A percentile compares a stretch with the other conserved stretches of the same genome.
Evolutionary conservation across 2,329 filamentous ascomycete species (phyloP).

Genomic region (Penicillium sp.): DNA sequence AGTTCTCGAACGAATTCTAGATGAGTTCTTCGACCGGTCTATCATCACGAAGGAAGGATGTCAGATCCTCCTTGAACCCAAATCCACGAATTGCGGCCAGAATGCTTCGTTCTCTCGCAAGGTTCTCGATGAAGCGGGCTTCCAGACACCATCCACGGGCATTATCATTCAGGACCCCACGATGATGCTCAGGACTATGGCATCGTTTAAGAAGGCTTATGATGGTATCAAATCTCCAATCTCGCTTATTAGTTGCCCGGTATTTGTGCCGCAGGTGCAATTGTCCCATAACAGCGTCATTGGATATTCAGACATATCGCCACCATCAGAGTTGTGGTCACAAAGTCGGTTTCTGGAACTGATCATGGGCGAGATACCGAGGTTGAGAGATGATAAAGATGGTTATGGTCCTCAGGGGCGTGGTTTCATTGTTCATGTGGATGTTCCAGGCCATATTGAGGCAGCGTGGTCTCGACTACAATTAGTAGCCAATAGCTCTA

Average conservation of each 20-base stretch:
- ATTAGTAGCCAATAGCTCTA: constrained; percentile 3
- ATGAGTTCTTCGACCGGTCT: constrained; percentile 22
- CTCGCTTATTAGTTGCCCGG: constrained; percentile 25
- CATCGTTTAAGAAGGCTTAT: constrained; percentile 44
- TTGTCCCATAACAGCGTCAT: not conserved
- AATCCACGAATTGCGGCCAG: constrained; percentile 48
- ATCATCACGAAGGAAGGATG: constrained; percentile 25
- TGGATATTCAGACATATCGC: constrained; percentile 7
- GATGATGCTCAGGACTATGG: constrained; percentile 44
- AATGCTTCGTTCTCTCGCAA: constrained; percentile 42
- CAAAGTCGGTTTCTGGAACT: constrained; percentile 43
- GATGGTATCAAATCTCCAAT: constrained; percentile 18
- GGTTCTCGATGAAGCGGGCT: constrained; percentile 33
- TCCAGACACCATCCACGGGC: constrained; percentile 24
- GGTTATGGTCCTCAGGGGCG: constrained; percentile 48
- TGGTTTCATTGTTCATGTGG: constrained; percentile 46
- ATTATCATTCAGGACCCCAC: constrained; percentile 49
- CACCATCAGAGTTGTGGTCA: constrained; percentile 35
- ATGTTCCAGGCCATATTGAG: constrained; percentile 40
- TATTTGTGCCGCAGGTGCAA: constrained; percentile 19
- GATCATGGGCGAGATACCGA: constrained; percentile 45
- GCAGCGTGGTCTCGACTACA: constrained; percentile 30
- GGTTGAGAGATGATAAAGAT: constrained; percentile 42
- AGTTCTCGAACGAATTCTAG: constrained; percentile 39
- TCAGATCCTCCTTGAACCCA: constrained; percentile 42